A percentile compares a stretch with the other conserved stretches of the same genome.
Evolutionary conservation across 768 basidiomycete genomes (phyloP).

Genomic region (Boletus bicolor): DNA sequence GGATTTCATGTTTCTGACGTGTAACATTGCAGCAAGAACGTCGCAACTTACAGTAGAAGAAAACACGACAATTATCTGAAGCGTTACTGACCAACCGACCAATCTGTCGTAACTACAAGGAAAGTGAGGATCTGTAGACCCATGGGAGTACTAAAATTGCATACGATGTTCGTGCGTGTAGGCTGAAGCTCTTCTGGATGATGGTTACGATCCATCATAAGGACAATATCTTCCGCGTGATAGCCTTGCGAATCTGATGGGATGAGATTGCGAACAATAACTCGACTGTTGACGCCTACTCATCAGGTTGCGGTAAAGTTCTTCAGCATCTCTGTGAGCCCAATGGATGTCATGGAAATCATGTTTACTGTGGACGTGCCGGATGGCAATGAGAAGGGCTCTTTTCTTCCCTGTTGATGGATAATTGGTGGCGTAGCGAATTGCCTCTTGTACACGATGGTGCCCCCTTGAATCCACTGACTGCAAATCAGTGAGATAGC

Average conservation of each 20-base stretch:
- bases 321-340: constrained; percentile 3
- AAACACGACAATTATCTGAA: constrained; percentile 41
- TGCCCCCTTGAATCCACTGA: not conserved
- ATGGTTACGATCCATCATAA: constrained; percentile 23
- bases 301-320: not conserved
- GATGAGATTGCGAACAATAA: not conserved
- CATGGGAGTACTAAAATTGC: constrained; percentile 2
- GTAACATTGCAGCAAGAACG: not conserved
- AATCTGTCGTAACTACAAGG: constrained; percentile 39
- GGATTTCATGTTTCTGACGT: not conserved
- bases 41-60: constrained; percentile 48
- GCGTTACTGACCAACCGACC: constrained; percentile 40
- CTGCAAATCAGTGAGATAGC: not conserved
- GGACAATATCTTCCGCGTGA: constrained; percentile 36
- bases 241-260: constrained; percentile 30
- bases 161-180: constrained; percentile 42
- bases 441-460: not conserved
- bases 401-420: not conserved
- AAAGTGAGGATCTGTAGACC: not conserved
- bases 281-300: not conserved
- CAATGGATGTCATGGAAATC: not conserved
- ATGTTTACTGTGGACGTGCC: not conserved
- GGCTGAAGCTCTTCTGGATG: constrained; percentile 31
- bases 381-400: constrained; percentile 10
- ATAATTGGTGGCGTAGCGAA: not conserved